phyloP scores from a whole-genome alignment of 2,329 filamentous ascomycete genomes.

The Talaromyces islandicus region DNA sequence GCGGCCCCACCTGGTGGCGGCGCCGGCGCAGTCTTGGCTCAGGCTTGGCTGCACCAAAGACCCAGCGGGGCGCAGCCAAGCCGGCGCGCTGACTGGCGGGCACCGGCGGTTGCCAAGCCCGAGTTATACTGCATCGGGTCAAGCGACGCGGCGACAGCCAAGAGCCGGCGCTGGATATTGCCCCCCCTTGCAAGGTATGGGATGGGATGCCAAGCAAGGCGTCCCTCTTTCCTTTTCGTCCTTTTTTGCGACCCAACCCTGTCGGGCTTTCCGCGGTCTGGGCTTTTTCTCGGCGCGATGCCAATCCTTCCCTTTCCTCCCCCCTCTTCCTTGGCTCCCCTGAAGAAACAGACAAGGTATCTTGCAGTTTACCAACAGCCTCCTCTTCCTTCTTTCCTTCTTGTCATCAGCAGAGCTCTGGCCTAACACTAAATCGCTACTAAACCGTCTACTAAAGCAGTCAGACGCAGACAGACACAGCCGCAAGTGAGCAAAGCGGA shows the following conservation, averaged over 20 bases:
- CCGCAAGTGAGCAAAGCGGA: neutral
- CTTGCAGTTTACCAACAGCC: neutral
- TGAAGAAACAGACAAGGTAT: neutral
- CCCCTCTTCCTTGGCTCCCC: neutral
- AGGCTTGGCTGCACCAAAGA: slow-evolving; percentile 7
- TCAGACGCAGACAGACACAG: neutral
- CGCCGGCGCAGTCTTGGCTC: neutral
- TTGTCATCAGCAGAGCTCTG: neutral
- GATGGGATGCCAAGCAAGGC: slow-evolving; percentile 16
- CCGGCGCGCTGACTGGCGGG: neutral
- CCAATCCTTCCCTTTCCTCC: slow-evolving; percentile 15
- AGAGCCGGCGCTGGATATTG: neutral
- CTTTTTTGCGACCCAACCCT: slow-evolving; percentile 20
- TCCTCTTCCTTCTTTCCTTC: slow-evolving; percentile 3
- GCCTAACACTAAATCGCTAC: neutral
- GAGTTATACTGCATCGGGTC: neutral
- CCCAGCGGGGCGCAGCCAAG: neutral
- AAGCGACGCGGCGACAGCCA: neutral
- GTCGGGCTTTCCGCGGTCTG: slow-evolving; percentile 24
- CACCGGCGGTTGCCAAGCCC: neutral
- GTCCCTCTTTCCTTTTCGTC: slow-evolving; percentile 21
- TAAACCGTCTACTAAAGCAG: neutral
- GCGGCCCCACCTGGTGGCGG: neutral
- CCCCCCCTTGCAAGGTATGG: neutral
- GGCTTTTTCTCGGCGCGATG: slow-evolving; percentile 28